A percentile compares a stretch with the other conserved stretches of the same genome.
Evolutionary conservation across 768 basidiomycete species (phyloP).

Genomic region (Podaxis sp.): DNA sequence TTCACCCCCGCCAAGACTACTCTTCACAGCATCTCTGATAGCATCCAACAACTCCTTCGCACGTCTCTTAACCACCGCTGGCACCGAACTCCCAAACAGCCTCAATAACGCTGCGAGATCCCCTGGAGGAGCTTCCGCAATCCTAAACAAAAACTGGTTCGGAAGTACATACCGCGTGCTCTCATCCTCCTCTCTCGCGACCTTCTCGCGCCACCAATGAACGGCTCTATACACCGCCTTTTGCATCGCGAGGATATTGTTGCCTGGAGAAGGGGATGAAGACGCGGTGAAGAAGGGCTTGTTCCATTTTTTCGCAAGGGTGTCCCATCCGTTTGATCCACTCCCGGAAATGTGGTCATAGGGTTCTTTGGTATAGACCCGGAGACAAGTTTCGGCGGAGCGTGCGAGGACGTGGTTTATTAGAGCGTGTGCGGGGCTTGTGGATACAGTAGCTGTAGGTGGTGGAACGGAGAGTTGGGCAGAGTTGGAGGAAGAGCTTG

Average conservation of each 20-base stretch:
- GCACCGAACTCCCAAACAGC: constrained; percentile 53
- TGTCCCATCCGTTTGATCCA: constrained; percentile 77
- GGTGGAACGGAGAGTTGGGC: constrained; percentile 19
- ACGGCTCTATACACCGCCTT: constrained; percentile 67
- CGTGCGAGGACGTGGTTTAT: constrained; percentile 66
- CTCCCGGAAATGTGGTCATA: constrained; percentile 68
- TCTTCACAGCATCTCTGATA: constrained; percentile 52
- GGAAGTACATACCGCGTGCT: constrained; percentile 75
- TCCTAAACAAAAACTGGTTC: constrained; percentile 71
- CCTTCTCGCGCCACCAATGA: constrained; percentile 80
- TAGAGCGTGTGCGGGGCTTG: constrained; percentile 35
- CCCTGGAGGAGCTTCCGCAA: constrained; percentile 70
- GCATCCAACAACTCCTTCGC: constrained; percentile 64
- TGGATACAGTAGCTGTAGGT: neutral
- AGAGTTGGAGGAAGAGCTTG: constrained; percentile 20
- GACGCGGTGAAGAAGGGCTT: constrained; percentile 40
- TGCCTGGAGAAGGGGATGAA: constrained; percentile 24
- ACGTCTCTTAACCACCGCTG: constrained; percentile 61
- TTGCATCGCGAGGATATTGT: constrained; percentile 42
- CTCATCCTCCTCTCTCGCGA: constrained; percentile 85
- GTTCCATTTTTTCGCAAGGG: constrained; percentile 81
- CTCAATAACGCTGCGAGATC: constrained; percentile 63
- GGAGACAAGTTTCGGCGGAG: constrained; percentile 76
- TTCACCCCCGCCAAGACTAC: constrained; percentile 22
- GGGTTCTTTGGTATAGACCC: constrained; percentile 63